A percentile compares a stretch with the other conserved stretches of the same genome.
These are phyloP conservation scores for Botryotinia calthae DNA, from an alignment of 2,329 filamentous ascomycete species.

Conservation along the genomic window DNA sequence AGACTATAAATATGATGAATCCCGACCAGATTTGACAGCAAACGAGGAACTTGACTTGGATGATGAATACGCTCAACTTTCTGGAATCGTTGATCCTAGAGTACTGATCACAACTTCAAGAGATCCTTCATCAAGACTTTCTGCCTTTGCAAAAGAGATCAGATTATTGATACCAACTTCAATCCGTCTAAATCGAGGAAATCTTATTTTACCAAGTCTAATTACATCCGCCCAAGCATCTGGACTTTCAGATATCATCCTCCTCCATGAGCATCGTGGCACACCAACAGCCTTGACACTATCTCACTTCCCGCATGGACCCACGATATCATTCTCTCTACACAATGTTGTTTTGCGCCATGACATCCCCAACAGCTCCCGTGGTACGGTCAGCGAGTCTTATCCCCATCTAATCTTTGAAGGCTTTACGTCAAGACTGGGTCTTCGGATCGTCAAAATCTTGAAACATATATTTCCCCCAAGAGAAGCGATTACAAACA, in stretches of 20 bases:
- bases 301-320: constrained; percentile 84
- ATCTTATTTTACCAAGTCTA: constrained; percentile 80
- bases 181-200: constrained; percentile 88
- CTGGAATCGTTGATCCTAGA: constrained; percentile 85
- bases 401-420: constrained; percentile 97
- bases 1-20: constrained; percentile 94
- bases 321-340: constrained; percentile 81
- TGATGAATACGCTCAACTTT: constrained; percentile 87
- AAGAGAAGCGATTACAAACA: constrained; percentile 68
- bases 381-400: constrained; percentile 85
- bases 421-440: constrained; percentile 79
- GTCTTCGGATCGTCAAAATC: constrained; percentile 80
- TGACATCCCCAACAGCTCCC: constrained; percentile 84
- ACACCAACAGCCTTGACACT: constrained; percentile 87
- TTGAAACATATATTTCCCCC: constrained; percentile 94
- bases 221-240: constrained; percentile 77
- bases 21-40: constrained; percentile 62
- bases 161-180: constrained; percentile 78
- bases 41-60: constrained; percentile 74
- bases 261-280: constrained; percentile 89
- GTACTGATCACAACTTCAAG: constrained; percentile 89
- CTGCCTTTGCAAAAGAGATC: constrained; percentile 92
- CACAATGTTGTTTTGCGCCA: constrained; percentile 91
- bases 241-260: constrained; percentile 78
- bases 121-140: constrained; percentile 78